phyloP scores from a whole-genome alignment of 371 early-diverging fungal genomes.

The Mortierella sp. region DNA sequence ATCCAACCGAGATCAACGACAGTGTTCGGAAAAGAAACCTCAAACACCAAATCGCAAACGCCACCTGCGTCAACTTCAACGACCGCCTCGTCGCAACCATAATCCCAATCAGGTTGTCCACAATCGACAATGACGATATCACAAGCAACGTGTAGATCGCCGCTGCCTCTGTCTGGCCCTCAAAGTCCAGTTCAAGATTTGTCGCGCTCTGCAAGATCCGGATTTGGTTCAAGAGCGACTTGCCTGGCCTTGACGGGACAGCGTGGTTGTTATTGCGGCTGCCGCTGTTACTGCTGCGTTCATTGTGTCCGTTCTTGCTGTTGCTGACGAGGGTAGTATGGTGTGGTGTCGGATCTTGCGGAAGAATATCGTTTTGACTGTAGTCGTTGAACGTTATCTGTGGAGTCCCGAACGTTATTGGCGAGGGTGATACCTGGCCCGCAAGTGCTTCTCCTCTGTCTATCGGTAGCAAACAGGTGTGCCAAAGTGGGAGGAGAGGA shows the following conservation, averaged over 20 bases:
- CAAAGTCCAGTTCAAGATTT: slow-evolving; percentile 19
- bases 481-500: background rate
- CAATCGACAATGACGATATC: slow-evolving; percentile 39
- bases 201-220: slow-evolving; percentile 8
- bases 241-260: background rate
- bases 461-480: background rate
- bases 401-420: background rate
- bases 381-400: slow-evolving; percentile 5
- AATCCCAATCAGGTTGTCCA: slow-evolving; percentile 46
- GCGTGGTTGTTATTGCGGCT: too few relatives aligned
- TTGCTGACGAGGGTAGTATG: background rate
- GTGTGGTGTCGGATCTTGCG: background rate
- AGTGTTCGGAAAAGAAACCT: slow-evolving; percentile 46
- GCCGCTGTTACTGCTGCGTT: background rate
- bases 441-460: background rate
- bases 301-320: background rate
- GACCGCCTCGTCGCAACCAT: slow-evolving; percentile 49
- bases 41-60: slow-evolving; percentile 50
- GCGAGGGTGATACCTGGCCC: background rate
- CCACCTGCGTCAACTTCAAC: slow-evolving; percentile 35
- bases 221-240: background rate
- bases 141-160: slow-evolving; percentile 42
- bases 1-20: slow-evolving; percentile 31
- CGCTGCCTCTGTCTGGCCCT: slow-evolving; percentile 37
- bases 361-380: background rate